phyloP scores from a whole-genome alignment of 257 asterid genomes.

The Petunia secreta region DNA sequence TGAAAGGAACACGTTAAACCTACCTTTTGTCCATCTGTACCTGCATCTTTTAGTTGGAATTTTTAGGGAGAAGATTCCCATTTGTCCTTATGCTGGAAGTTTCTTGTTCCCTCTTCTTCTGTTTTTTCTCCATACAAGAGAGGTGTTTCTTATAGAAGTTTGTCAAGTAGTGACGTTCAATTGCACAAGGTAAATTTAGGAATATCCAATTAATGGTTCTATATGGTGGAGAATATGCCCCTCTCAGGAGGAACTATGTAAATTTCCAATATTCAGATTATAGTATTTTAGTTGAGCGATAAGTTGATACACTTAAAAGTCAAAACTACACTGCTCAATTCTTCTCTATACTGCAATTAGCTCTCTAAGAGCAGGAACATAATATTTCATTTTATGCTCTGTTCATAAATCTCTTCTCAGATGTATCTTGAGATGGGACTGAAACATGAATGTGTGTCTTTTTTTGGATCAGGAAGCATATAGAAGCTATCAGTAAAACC shows the following conservation, averaged over 20 bases:
- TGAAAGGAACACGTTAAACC: neutral
- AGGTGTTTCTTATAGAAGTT: neutral
- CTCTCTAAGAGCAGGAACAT: neutral
- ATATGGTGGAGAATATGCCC: neutral
- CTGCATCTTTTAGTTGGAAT: slow-evolving; percentile 5
- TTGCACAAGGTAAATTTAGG: neutral
- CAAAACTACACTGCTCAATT: neutral
- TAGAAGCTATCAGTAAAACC: slow-evolving; percentile 19
- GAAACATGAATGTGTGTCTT: neutral
- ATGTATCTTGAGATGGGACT: slow-evolving; percentile 12
- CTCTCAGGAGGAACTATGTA: neutral
- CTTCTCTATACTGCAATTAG: neutral
- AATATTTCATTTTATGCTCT: neutral
- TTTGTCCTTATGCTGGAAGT: slow-evolving; percentile 3
- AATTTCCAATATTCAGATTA: slow-evolving; percentile 1
- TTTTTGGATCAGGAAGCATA: neutral
- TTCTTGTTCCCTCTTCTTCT: neutral
- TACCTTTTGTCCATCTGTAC: neutral
- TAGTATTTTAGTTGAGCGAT: slow-evolving; percentile 13
- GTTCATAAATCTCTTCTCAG: neutral
- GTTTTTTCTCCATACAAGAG: slow-evolving; percentile 4
- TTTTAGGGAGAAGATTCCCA: neutral
- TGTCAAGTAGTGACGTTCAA: neutral
- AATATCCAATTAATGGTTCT: slow-evolving; percentile 8
- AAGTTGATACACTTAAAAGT: neutral